Evolutionary conservation across 2,329 filamentous ascomycete genomes (phyloP), one percentile per base, ranked within the genome.

Genomic region (Grosmannia clavigera): DNA sequence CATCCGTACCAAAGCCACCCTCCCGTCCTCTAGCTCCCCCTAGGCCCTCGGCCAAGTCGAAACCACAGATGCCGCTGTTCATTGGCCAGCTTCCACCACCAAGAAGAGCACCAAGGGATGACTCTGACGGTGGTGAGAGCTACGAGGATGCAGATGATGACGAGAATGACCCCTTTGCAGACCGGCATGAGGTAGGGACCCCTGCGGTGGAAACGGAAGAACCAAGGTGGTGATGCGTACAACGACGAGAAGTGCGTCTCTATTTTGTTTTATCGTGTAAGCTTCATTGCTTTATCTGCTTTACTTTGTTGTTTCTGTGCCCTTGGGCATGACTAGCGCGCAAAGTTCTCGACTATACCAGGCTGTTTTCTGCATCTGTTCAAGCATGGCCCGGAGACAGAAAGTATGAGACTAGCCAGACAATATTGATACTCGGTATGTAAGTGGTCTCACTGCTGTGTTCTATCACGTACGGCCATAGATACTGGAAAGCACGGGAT

Each of bases 151-250:
- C 81, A 3, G 85, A 88, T 11, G 85, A 88, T n/a, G 86, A 90
- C 52, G 87, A 91, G n/a, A 81, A 94, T 64, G 83, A 95, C 68
- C 91, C 91, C 0, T 96, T 96, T 70, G 89, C 88, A 4, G 90
- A 96, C 70, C 82, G 81, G 51, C 92, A 95, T 69, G 88, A 84
- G 5, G 79, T 89, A 3, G 65, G 63, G 25, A 74, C 72, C 27
- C 70, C 70, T 6, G 70, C 65, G 66, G 66, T 69, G 50, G 78
- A 78, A 68, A 72, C 67, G 60, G 69, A 64, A 9, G 70, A 73
- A 60, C 70, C 68, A 29, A 67, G 64, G 61, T 74, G 72, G 72
- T 52, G 31, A 51, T 38, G 53, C 52, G 31, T n/a, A 35, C 16
- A 3, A n/a, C 43, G 43, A 48, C n/a, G 43, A 22, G 6, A 10